Evolutionary conservation across 164 flowering plant genomes (phyloP), one percentile per base, ranked within the genome.

Genomic region (Vitis rotundifolia): DNA sequence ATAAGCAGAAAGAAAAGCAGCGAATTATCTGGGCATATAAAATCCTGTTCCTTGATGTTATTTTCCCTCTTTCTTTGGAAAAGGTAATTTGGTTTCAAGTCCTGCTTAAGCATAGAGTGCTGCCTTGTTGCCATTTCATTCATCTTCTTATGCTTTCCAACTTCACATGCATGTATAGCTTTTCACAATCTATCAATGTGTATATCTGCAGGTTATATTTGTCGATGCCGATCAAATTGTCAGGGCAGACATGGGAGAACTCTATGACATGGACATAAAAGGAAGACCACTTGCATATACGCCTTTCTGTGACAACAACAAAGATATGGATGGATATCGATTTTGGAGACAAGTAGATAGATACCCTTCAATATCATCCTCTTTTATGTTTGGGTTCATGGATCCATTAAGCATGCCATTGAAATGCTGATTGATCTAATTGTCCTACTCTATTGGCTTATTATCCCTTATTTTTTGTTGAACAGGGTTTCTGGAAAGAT

Each of bases 201-300:
- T 66, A 13, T 55, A 55, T 66, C 28, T 82, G 88, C 88, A 95
- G 99, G 99, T 95, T 76, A 95, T 95, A 80, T 95, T 95, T 83
- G 99, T 95, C 26, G 99, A 95, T 81, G 99, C 99, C 15, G 99
- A 95, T 81, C 99, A 95, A 68, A 73, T 93, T 77, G 92, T 95
- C 59, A 80, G 99, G 74, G 82, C 99, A 49, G 97, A 93, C 76
- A 91, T 95, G 97, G 98, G 98, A 72, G 98, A 95, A 77, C 94
- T 95, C 31, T 95, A 95, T 82, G 98, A 95, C 85, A 93, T 93
- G 99, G 88, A 95, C 81, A 75, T 93, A 29, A 90, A 82, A 82
- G 99, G 99, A 79, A 84, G 83, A 72, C 95, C 99, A 63, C 91
- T 89, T 70, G 99, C 97, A 14, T 95, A 95, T 80, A 95, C 99